Evolutionary conservation across 106 monocot genomes (phyloP).

Genomic region (Posidonia australis): DNA sequence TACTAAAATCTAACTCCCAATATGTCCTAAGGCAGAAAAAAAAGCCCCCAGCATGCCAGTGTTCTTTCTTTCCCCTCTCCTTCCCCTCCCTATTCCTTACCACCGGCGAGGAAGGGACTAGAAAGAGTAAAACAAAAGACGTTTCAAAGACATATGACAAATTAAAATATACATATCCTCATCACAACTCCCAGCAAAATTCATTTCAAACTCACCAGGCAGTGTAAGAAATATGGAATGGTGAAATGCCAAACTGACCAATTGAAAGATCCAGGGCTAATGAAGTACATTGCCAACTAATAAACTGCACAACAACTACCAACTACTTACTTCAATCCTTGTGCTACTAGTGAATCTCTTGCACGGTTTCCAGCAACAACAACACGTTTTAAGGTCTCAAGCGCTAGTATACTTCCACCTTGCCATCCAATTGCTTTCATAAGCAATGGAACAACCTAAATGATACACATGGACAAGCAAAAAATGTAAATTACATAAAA

Average conservation of each 20-base stretch:
- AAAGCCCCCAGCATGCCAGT: too few relatives aligned
- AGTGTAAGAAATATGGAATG: not conserved
- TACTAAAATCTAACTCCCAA: too few relatives aligned
- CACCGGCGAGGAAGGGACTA: too few relatives aligned
- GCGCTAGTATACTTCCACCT: constrained; percentile 90
- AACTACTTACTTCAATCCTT: constrained; percentile 80
- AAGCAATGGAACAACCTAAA: constrained; percentile 93
- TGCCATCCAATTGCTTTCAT: constrained; percentile 99
- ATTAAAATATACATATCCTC: too few relatives aligned
- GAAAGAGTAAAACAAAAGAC: too few relatives aligned
- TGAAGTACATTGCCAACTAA: not conserved
- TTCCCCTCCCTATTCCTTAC: too few relatives aligned
- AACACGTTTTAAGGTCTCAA: constrained; percentile 97
- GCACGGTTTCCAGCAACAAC: constrained; percentile 98
- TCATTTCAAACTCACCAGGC: not conserved
- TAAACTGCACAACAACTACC: not conserved
- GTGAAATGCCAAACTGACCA: not conserved
- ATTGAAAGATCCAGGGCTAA: not conserved
- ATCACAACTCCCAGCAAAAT: too few relatives aligned
- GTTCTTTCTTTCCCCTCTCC: too few relatives aligned
- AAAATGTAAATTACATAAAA: too few relatives aligned
- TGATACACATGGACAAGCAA: too few relatives aligned
- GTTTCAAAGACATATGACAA: too few relatives aligned
- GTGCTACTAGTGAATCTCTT: constrained; percentile 98
- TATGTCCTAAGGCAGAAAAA: too few relatives aligned